Evolutionary conservation across 768 basidiomycete species (phyloP).

Genomic region (Serendipita vermifera): DNA sequence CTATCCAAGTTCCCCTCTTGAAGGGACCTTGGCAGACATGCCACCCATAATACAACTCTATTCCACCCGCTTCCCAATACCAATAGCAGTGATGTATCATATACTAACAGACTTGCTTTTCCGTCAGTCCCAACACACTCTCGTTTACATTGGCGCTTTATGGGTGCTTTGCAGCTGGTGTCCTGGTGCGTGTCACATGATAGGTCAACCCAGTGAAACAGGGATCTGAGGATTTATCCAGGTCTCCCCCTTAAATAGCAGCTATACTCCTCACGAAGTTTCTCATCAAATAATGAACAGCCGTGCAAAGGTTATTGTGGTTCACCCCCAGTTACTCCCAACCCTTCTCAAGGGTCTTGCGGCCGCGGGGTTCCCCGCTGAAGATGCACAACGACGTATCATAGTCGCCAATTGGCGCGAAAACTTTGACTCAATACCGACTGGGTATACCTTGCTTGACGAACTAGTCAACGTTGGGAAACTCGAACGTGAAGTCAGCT

Average conservation of each 20-base stretch:
- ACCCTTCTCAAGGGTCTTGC: slow-evolving; percentile 47
- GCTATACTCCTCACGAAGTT: slow-evolving; percentile 56
- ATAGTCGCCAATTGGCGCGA: slow-evolving; percentile 35
- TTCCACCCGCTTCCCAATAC: too few relatives aligned
- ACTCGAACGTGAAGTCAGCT: slow-evolving; percentile 40
- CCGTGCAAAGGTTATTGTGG: slow-evolving; percentile 47
- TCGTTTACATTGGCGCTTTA: slow-evolving; percentile 38
- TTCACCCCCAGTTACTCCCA: slow-evolving; percentile 46
- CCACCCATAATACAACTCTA: too few relatives aligned
- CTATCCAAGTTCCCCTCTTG: background rate
- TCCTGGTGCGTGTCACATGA: too few relatives aligned
- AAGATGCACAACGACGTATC: slow-evolving; percentile 40
- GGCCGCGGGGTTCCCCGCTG: slow-evolving; percentile 32
- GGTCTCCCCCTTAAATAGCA: slow-evolving; percentile 60
- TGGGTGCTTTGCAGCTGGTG: slow-evolving; percentile 47
- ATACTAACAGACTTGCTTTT: too few relatives aligned
- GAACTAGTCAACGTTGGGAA: slow-evolving; percentile 40
- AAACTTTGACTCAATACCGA: too few relatives aligned
- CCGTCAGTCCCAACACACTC: slow-evolving; percentile 56
- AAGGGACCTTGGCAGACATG: background rate
- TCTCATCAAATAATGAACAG: slow-evolving; percentile 59
- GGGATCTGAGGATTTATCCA: too few relatives aligned
- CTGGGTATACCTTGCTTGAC: slow-evolving; percentile 30
- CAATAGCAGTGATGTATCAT: too few relatives aligned
- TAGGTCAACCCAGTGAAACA: too few relatives aligned